Evolutionary conservation across 179 eudicot species (phyloP), one percentile per base, ranked within the genome.

Genomic region (Silene vulgaris): DNA sequence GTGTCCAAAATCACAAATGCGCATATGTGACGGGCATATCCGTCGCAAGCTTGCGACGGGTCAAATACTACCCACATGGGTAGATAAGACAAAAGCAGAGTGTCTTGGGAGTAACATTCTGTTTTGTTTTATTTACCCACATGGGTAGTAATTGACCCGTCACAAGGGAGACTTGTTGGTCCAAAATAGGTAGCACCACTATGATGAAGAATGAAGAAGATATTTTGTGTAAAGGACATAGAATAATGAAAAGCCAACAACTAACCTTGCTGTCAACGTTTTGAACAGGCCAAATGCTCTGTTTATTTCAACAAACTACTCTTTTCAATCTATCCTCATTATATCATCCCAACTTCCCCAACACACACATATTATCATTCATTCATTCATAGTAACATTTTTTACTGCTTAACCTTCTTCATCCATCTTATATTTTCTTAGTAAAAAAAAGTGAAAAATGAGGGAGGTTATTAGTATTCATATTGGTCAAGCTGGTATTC

Each of bases 401-500:
- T 28, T 28, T 26, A 26, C 17, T 12, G n/a, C 43, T 37, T 37
- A 37, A 5, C 6, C 43, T 37, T 37, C 43, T 37, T 37, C 43
- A 37, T 7, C 8, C 50, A 43, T 43, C 13, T 43, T 43, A 43
- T 43, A 8, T 8, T 43, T 43, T 43, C 50, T 8, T 21, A 20
- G 28, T 60, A 60, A 60, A 60, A 59, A n/a, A 21, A 9, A 64
- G 50, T 8, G 52, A 14, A 78, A 79, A 43, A 86, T 86, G 88
- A 86, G 88, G 12, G 88, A 86, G 28, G 73, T 83, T 0, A 86
- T 86, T 13, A 83, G 85, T 37, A 59, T 86, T 35, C 89, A 86
- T 40, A 86, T 86, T 21, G 89, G 89, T 73, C 89, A 86, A 79
- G 89, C 89, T 29, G 89, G 89, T 29, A 86, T 86, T 84, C 89